A percentile compares a stretch with the other conserved stretches of the same genome.
Conservation (phyloP, 306 rosid species). For the Cicer chorassanicum region DNA sequence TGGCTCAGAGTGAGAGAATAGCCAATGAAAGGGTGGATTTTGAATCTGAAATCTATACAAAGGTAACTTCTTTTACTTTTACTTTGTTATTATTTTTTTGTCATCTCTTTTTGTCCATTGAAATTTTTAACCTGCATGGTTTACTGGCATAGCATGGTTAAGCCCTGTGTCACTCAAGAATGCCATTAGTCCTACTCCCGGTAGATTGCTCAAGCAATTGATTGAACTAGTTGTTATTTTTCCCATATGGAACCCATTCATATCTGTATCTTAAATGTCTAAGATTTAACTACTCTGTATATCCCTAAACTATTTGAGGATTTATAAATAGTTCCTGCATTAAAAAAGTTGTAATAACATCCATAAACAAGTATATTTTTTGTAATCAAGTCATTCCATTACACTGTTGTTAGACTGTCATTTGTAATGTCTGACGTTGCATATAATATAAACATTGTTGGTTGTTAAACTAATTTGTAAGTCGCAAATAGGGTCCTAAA, state of each 20-base stretch:
- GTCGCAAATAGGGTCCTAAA: too few relatives aligned
- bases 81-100: slow-evolving; percentile 24
- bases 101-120: slow-evolving; percentile 22
- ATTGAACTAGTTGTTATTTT: slow-evolving; percentile 27
- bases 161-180: not conserved
- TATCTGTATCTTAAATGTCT: not conserved
- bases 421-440: too few relatives aligned
- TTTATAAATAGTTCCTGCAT: too few relatives aligned
- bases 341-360: too few relatives aligned
- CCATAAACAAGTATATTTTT: too few relatives aligned
- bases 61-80: slow-evolving; percentile 57
- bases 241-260: not conserved
- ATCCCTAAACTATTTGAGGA: too few relatives aligned
- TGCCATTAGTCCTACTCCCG: not conserved
- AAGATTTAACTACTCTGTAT: too few relatives aligned
- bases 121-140: slow-evolving; percentile 23
- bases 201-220: slow-evolving; percentile 18
- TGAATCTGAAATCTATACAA: slow-evolving; percentile 69
- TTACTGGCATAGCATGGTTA: slow-evolving; percentile 27
- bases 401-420: too few relatives aligned
- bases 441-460: too few relatives aligned
- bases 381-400: too few relatives aligned
- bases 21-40: slow-evolving; percentile 75
- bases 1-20: slow-evolving; percentile 77
- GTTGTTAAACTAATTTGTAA: too few relatives aligned